Conservation (phyloP, 2,329 filamentous ascomycete species). For the Tolypocladium endophyticum region DNA sequence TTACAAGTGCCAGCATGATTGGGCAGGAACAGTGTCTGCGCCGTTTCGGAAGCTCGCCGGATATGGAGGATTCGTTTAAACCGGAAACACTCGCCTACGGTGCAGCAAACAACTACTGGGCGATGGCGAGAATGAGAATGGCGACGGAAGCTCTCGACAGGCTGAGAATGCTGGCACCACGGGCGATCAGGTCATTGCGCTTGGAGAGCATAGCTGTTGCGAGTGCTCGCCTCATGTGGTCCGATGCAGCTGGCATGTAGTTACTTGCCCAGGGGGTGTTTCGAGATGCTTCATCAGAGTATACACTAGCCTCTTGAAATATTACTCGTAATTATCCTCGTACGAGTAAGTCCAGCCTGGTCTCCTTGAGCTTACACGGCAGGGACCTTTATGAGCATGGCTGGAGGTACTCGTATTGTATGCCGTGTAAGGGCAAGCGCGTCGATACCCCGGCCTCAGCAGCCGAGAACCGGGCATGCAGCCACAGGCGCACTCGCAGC, state of each 20-base stretch:
- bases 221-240: background rate
- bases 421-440: background rate
- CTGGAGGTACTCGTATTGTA: background rate
- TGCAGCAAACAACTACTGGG: constrained; percentile 14
- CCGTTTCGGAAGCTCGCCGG: constrained; percentile 9
- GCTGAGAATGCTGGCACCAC: constrained; percentile 16
- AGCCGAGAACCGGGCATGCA: background rate
- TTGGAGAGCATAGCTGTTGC: background rate
- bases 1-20: background rate
- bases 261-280: background rate
- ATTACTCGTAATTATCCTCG: background rate
- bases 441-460: background rate
- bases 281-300: background rate
- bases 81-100: constrained; percentile 9
- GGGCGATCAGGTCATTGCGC: background rate
- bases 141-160: constrained; percentile 20
- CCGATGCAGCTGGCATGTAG: background rate
- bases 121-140: constrained; percentile 15
- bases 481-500: background rate
- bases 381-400: background rate
- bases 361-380: background rate
- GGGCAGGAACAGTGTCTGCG: background rate
- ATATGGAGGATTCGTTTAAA: constrained; percentile 7
- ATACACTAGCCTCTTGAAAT: background rate
- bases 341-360: background rate